Percentiles rank a stretch among this genome's conserved stretches.
Conservation (phyloP, 139 green algal species). For the Haematococcus lacustris region DNA sequence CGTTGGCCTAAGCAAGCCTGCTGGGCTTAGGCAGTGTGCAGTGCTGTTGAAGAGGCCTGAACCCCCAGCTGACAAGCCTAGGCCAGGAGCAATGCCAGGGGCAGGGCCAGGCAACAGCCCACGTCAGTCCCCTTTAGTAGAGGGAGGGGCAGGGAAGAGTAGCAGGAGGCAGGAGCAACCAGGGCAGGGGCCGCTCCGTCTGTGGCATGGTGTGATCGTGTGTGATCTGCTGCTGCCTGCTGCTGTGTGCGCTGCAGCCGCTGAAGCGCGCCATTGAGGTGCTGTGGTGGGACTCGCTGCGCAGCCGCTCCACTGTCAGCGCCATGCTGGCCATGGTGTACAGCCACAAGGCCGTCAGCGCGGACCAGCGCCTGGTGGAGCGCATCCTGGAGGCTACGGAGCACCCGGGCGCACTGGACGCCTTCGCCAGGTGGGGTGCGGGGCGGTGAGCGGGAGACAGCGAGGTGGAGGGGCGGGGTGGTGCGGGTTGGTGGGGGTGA, state of each 20-base stretch:
- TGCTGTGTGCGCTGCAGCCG: too few species aligned
- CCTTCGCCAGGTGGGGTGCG: conserved; percentile 28
- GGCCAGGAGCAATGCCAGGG: too few species aligned
- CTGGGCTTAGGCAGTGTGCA: too few species aligned
- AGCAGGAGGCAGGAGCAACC: not conserved
- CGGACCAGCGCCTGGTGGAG: not conserved
- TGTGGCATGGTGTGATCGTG: conserved; percentile 12
- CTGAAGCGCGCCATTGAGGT: conserved; percentile 25
- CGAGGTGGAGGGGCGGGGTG: too few species aligned
- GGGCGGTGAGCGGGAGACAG: too few species aligned
- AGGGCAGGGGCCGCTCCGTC: not conserved
- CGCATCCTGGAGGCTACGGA: conserved; percentile 29
- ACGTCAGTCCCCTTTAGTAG: too few species aligned
- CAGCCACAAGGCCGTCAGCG: conserved; percentile 8
- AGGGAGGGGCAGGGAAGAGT: not conserved
- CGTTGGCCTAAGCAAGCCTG: too few species aligned
- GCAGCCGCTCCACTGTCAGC: not conserved
- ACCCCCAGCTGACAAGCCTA: too few species aligned
- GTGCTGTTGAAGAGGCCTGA: too few species aligned
- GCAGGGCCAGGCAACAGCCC: too few species aligned
- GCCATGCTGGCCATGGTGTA: conserved; percentile 48
- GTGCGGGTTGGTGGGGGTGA: too few species aligned
- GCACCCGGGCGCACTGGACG: conserved; percentile 41
- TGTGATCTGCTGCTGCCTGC: too few species aligned
- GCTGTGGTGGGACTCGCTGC: conserved; percentile 42